Base-by-base conservation (phyloP, 1,284 basidiomycete species). In the Volvariella surrecta region DNA sequence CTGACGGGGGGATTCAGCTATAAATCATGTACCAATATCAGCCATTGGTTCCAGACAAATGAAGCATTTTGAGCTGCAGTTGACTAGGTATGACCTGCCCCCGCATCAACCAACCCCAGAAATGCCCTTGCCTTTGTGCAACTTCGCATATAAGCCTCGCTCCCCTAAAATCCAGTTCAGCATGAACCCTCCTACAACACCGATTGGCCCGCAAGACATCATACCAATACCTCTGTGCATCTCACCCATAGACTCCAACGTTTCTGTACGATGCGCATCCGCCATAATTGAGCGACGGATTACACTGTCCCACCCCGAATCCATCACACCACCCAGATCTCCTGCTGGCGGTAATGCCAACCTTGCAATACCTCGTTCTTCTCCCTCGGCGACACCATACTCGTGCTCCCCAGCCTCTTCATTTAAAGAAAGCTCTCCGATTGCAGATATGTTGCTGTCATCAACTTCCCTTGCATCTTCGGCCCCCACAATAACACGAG, bases 31-130 rank as follows among this genome's bases (percentile, higher is more conserved):
- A 3, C 79, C 74, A 44, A 71, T 85, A 43, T 55, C 72, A 28
- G 79, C 74, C 40, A 70, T 89, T 20, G 86, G 86, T 47, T 68
- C 67, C 32, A 76, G 81, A 43, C 73, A 79, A 55, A 58, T 79
- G 35, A 82, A 77, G 56, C 73, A 81, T 56, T 79, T 74, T 48
- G 82, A 87, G 37, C 65, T 89, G 2, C 69, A 74, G 30, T 68
- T 88, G 37, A 57, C 80, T 24, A 78, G 85, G 39, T 81, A 81
- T 53, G 82, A 82, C 55, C 52, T 69, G 1, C 75, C 75, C 1
- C 53, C 59, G 22, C 57, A 50, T 44, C 61, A 59, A 51, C 61
- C 49, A 56, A 58, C 56, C 52, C 60, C 48, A 54, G 55, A 45
- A 45, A 54, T 42, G 44, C 58, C 56, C 48, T 58, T 52, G 45